A percentile compares a stretch with the other conserved stretches of the same genome.
These are phyloP conservation scores for Gnetum montanum DNA, from an alignment of 75 land plant genomes.

Conservation along the genomic window DNA sequence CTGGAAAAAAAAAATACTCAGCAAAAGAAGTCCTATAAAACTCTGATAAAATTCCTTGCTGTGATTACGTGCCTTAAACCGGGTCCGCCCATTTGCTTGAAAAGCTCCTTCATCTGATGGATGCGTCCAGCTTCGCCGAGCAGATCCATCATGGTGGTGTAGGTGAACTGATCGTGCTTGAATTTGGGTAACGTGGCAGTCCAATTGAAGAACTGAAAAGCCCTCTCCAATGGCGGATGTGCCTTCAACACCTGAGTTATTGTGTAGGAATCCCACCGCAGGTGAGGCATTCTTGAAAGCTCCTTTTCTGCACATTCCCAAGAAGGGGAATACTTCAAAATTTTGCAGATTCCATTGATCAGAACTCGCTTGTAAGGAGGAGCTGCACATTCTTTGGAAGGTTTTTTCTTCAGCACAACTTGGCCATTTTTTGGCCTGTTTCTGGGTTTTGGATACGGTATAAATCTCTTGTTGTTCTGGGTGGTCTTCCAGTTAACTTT, in stretches of 20 bases:
- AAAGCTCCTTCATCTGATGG: slow-evolving; percentile 26
- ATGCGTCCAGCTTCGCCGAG: slow-evolving; percentile 60
- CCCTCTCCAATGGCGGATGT: slow-evolving; percentile 59
- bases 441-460: background rate
- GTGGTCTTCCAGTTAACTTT: too few species aligned
- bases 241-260: slow-evolving; percentile 39
- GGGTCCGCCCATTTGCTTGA: slow-evolving; percentile 29
- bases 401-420: background rate
- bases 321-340: slow-evolving; percentile 18
- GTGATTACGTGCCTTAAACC: too few species aligned
- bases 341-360: slow-evolving; percentile 16
- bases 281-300: slow-evolving; percentile 10
- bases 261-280: slow-evolving; percentile 53
- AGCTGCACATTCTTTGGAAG: background rate
- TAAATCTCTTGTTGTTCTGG: too few species aligned
- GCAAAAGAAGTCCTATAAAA: too few species aligned
- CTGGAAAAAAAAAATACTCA: too few species aligned
- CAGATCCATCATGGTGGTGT: slow-evolving; percentile 68
- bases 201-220: slow-evolving; percentile 70
- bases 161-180: slow-evolving; percentile 62
- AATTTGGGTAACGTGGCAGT: slow-evolving; percentile 23
- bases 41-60: too few species aligned
- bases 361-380: slow-evolving; percentile 20
- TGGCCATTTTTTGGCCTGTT: background rate
- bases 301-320: slow-evolving; percentile 33